Evolutionary conservation across 2,329 filamentous ascomycete genomes (phyloP).

Genomic region (Chaetoscypha palmicola): DNA sequence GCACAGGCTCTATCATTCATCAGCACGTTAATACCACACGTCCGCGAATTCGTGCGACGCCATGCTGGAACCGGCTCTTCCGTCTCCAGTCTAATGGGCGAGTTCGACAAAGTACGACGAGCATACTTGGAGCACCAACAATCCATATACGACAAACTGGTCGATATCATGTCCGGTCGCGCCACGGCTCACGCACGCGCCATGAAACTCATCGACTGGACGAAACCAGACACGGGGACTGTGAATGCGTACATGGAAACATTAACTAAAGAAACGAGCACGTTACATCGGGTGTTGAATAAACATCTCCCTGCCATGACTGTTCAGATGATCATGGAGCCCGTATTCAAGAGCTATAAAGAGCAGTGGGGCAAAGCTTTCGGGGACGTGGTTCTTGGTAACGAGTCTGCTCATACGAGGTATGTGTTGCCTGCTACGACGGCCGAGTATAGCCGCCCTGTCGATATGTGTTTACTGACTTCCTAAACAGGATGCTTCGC

Average conservation of each 20-base stretch:
- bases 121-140: conserved; percentile 58
- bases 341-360: conserved; percentile 59
- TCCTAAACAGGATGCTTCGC: conserved; percentile 45
- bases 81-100: conserved; percentile 47
- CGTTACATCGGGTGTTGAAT: conserved; percentile 60
- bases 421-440: conserved; percentile 35
- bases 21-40: conserved; percentile 77
- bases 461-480: background rate
- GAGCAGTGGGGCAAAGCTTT: conserved; percentile 62
- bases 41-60: conserved; percentile 83
- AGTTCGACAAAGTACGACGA: conserved; percentile 28
- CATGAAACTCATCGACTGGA: conserved; percentile 61
- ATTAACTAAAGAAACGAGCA: conserved; percentile 62
- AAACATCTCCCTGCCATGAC: conserved; percentile 60
- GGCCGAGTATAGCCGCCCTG: too few species aligned
- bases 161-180: conserved; percentile 64
- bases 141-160: conserved; percentile 66
- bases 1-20: conserved; percentile 86
- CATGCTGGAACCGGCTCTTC: conserved; percentile 49
- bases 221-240: conserved; percentile 34
- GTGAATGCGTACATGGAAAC: conserved; percentile 63
- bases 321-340: conserved; percentile 61
- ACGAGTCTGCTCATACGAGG: conserved; percentile 55
- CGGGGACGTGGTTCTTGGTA: conserved; percentile 49
- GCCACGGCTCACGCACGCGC: conserved; percentile 54